These are phyloP conservation scores for Coemansia sp. DNA, from an alignment of 192 early-diverging fungal species.

Conservation along the genomic window DNA sequence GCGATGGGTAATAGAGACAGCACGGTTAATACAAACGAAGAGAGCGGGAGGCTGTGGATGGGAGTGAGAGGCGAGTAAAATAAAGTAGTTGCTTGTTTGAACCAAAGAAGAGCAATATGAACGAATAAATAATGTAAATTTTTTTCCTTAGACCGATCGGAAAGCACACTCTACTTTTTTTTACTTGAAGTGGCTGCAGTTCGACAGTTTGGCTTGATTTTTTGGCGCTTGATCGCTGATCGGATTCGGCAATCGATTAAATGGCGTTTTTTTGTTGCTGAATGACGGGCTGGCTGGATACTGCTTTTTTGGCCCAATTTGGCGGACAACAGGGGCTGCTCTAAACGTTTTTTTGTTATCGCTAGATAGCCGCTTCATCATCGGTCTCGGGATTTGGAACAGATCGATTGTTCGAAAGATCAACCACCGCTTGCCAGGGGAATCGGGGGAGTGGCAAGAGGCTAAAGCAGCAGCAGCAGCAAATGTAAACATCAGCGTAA, in stretches of 20 bases:
- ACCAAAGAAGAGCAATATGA: too few species aligned
- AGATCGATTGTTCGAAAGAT: not conserved
- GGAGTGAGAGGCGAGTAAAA: not conserved
- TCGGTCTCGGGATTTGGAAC: not conserved
- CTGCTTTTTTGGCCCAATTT: too few species aligned
- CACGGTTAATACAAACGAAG: constrained; percentile 2
- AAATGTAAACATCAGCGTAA: too few species aligned
- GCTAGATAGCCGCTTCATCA: not conserved
- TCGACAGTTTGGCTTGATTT: not conserved
- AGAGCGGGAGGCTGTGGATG: too few species aligned
- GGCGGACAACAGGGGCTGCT: too few species aligned
- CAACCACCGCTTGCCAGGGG: not conserved
- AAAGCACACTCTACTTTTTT: not conserved
- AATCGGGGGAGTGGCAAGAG: not conserved
- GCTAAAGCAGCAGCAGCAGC: too few species aligned
- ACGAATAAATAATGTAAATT: not conserved
- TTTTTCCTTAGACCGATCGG: not conserved
- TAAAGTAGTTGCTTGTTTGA: not conserved
- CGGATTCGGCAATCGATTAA: not conserved
- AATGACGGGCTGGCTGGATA: too few species aligned
- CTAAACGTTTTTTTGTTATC: not conserved
- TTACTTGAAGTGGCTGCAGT: not conserved
- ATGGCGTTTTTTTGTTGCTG: not conserved
- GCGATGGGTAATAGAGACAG: not conserved
- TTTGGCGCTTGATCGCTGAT: not conserved